Conservation (phyloP, 2,329 filamentous ascomycete species). For the Amauroascus verrucosus region DNA sequence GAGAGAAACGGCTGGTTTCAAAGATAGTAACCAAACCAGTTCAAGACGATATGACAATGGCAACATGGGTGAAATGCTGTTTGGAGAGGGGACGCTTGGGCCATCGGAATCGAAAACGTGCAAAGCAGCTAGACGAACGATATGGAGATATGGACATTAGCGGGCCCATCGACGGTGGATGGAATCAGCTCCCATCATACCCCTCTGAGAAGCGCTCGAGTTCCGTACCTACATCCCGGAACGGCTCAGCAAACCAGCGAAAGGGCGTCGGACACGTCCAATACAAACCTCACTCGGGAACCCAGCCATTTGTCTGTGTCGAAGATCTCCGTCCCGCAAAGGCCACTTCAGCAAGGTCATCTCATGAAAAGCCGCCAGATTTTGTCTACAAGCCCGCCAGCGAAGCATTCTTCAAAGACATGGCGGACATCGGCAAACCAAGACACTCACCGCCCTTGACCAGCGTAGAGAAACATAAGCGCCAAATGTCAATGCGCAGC, state of each 20-base stretch:
- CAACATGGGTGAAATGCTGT: conserved; percentile 12
- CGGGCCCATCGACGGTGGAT: conserved; percentile 18
- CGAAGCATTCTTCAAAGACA: conserved; percentile 16
- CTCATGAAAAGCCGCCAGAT: conserved; percentile 7
- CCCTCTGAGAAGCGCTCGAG: conserved; percentile 5
- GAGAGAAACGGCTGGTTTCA: not conserved
- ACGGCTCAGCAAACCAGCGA: not conserved
- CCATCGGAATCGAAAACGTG: conserved; percentile 13
- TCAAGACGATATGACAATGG: not conserved
- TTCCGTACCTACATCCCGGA: conserved; percentile 1
- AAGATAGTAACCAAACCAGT: too few relatives aligned
- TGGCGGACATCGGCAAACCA: conserved; percentile 17
- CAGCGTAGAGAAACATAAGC: conserved; percentile 2
- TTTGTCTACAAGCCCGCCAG: conserved; percentile 19
- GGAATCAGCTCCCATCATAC: conserved; percentile 16
- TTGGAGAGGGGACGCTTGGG: conserved; percentile 15
- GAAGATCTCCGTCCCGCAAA: not conserved
- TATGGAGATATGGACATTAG: conserved; percentile 17
- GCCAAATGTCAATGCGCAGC: conserved; percentile 2
- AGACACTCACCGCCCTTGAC: conserved; percentile 1
- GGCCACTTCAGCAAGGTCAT: not conserved
- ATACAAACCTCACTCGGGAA: not conserved
- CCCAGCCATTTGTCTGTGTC: not conserved
- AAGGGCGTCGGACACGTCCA: not conserved
- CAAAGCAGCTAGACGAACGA: conserved; percentile 13